Percentiles rank a stretch among this genome's conserved stretches.
These are phyloP conservation scores for Leishmania martiniquensis DNA, from an alignment of 208 protist species.

Conservation along the genomic window DNA sequence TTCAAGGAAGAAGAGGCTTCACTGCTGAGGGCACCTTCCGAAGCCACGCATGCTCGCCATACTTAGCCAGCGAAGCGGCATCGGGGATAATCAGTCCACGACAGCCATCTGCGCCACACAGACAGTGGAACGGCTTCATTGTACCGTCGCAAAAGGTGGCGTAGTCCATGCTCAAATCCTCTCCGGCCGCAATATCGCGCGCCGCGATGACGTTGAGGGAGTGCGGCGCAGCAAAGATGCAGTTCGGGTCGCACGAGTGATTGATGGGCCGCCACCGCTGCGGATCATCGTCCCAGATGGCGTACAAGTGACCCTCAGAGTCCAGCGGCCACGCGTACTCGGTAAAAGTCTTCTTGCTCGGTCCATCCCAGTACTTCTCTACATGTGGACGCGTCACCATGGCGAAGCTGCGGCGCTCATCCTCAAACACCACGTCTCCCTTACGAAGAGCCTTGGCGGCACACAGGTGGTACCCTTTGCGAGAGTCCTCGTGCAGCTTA, in stretches of 20 bases:
- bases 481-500: constrained; percentile 40
- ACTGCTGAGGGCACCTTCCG: constrained; percentile 38
- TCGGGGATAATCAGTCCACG: constrained; percentile 65
- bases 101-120: constrained; percentile 66
- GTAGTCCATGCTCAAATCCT: constrained; percentile 91
- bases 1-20: constrained; percentile 24
- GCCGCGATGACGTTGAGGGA: constrained; percentile 88
- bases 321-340: constrained; percentile 92
- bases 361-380: constrained; percentile 49
- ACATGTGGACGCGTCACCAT: constrained; percentile 77
- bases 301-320: constrained; percentile 83
- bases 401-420: constrained; percentile 77
- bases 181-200: constrained; percentile 62
- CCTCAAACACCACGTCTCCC: constrained; percentile 75
- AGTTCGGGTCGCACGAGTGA: constrained; percentile 89
- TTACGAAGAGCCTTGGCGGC: constrained; percentile 47
- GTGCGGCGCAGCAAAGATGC: constrained; percentile 74
- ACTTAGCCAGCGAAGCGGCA: constrained; percentile 51
- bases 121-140: constrained; percentile 87
- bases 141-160: constrained; percentile 89
- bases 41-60: constrained; percentile 73
- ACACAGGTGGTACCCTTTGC: constrained; percentile 70
- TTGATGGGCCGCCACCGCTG: constrained; percentile 85
- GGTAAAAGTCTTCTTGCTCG: constrained; percentile 63
- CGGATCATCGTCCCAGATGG: constrained; percentile 83